phyloP scores from a whole-genome alignment of 2,329 filamentous ascomycete species.

The Pseudogymnoascus sp. region DNA sequence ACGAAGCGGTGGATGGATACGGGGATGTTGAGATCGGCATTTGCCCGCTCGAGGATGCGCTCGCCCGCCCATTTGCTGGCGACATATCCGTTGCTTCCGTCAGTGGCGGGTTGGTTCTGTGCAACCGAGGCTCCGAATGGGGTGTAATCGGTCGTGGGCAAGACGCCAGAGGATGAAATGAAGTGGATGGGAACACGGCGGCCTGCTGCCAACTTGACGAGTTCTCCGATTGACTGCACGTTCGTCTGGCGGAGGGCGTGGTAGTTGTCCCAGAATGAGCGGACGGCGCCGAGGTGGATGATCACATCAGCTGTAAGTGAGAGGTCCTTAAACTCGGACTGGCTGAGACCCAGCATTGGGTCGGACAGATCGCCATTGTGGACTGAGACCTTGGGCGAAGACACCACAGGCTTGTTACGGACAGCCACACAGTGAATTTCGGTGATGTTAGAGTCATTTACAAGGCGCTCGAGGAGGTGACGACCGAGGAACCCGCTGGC shows the following conservation, averaged over 20 bases:
- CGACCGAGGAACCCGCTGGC: neutral
- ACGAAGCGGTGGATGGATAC: slow-evolving; percentile 16
- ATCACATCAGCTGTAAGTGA: slow-evolving; percentile 6
- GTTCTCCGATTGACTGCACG: slow-evolving; percentile 23
- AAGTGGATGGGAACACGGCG: slow-evolving; percentile 27
- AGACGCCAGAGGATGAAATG: slow-evolving; percentile 19
- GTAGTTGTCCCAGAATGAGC: slow-evolving; percentile 29
- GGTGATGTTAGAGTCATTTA: neutral
- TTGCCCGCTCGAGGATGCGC: slow-evolving; percentile 24
- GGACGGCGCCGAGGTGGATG: slow-evolving; percentile 12
- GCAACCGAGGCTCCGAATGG: neutral
- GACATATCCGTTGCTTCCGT: slow-evolving; percentile 29
- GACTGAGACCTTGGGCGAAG: slow-evolving; percentile 1
- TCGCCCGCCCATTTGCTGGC: slow-evolving; percentile 32
- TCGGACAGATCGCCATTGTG: neutral
- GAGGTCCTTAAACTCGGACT: neutral
- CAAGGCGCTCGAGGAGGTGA: neutral
- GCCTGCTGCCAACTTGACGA: slow-evolving; percentile 22
- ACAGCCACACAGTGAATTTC: neutral
- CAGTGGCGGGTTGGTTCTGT: slow-evolving; percentile 16
- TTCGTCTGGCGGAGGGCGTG: slow-evolving; percentile 24
- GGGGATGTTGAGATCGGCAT: slow-evolving; percentile 12
- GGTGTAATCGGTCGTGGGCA: neutral
- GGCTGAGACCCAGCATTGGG: slow-evolving; percentile 27
- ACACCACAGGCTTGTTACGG: neutral